Base-by-base conservation (phyloP, 805 yeast species). In the Saccharomycodes ludwigii region DNA sequence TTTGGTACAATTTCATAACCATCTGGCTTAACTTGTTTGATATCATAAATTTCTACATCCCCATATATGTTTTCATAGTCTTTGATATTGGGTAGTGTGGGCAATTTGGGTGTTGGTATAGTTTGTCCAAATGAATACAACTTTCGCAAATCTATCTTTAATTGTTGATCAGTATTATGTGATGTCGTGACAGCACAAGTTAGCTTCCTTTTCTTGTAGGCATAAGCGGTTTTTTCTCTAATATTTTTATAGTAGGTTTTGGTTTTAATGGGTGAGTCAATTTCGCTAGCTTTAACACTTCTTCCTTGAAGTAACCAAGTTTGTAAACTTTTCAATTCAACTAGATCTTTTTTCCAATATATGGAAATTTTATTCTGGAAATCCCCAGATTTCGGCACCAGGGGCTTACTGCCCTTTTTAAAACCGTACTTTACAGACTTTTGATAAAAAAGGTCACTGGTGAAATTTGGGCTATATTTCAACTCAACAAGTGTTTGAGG, bases 291-390 rank as follows among this genome's bases (percentile, higher is more conserved):
- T 11, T 28, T 33, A 5, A 49, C 21, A 1, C 46, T 30, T 25
- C 53, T 33, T 1, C 56, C 54, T 14, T 45, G 18, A n/a, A 44
- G 37, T 4, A 36, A 31, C 56, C 56, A 50, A 35, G 44, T 52
- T 21, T 44, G 46, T 21, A 21, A 30, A 25, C 49, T 41, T 31
- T 45, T 48, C 19, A 49, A 24, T 7, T 34, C 12, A 9, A 40
- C 11, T 3, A 50, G 31, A 18, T 42, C 45, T 10, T 26, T 29
- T 27, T 37, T 43, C 42, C 45, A 40, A 27, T 27, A 40, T 5
- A 42, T 14, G 3, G 33, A 29, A 27, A 38, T 39, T 4, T 12
- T 8, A 22, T 23, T 24, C n/a, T 28, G 3, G 18, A 16, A 16
- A 24, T 19, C 17, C 30, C 37, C 15, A 34, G 24, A 17, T 16